Percentiles rank a stretch among this genome's conserved stretches.
phyloP scores from a whole-genome alignment of 306 rosid genomes.

The Quercus berberidifolia region DNA sequence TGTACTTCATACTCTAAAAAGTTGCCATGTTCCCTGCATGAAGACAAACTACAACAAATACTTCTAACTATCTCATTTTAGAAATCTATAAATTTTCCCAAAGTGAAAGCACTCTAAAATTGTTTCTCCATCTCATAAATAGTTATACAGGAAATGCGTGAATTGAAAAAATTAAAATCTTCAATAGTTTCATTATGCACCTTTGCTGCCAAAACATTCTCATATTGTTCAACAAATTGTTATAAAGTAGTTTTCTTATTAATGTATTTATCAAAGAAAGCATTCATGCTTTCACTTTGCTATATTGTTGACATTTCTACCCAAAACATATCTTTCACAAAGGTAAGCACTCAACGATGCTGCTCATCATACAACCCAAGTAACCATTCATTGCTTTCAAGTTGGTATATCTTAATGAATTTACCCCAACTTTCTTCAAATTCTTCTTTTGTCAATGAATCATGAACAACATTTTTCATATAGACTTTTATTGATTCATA shows the following conservation, averaged over 20 bases:
- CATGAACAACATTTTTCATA: not conserved
- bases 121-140: conserved; percentile 4
- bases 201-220: not conserved
- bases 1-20: too few relatives aligned
- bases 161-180: not conserved
- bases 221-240: not conserved
- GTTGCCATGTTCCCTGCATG: too few relatives aligned
- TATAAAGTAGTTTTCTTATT: not conserved
- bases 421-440: too few relatives aligned
- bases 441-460: too few relatives aligned
- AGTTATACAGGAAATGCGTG: not conserved
- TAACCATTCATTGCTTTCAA: too few relatives aligned
- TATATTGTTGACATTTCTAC: not conserved
- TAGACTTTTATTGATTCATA: not conserved
- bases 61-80: not conserved
- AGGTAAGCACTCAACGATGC: not conserved
- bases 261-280: conserved; percentile 2
- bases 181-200: too few relatives aligned
- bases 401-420: too few relatives aligned
- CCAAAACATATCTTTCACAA: not conserved
- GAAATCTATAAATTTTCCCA: conserved; percentile 1
- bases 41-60: not conserved
- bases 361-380: too few relatives aligned
- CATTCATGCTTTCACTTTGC: not conserved
- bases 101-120: not conserved